Conservation (phyloP, 1,139 yeast genomes). For the Keqinozyma sinolaborantium region DNA sequence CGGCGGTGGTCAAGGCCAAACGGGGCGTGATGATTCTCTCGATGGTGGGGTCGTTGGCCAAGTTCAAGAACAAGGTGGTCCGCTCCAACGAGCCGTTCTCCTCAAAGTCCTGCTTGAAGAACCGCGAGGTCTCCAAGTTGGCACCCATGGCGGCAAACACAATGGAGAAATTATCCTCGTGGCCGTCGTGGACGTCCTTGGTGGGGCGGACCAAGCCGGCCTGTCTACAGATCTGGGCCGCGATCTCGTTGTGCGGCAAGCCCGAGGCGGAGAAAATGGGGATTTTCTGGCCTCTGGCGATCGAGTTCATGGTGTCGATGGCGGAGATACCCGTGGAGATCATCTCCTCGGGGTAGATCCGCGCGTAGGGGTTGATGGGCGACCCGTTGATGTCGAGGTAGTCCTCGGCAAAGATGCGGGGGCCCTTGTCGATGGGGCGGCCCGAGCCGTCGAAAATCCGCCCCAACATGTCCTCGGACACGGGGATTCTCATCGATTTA, state of each 20-base stretch:
- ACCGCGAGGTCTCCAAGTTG: conserved; percentile 46
- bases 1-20: conserved; percentile 98
- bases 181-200: conserved; percentile 99
- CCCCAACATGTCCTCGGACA: conserved; percentile 95
- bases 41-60: conserved; percentile 99
- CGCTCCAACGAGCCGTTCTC: conserved; percentile 98
- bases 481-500: conserved; percentile 86
- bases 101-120: conserved; percentile 95
- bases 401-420: conserved; percentile 97
- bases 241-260: conserved; percentile 98
- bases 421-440: conserved; percentile 97
- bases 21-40: conserved; percentile 99
- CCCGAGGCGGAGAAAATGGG: conserved; percentile 99
- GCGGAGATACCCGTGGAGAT: conserved; percentile 98
- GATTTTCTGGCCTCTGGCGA: conserved; percentile 99
- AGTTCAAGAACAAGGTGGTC: conserved; percentile 90
- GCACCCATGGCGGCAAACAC: conserved; percentile 90
- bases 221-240: conserved; percentile 99
- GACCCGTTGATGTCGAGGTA: conserved; percentile 97
- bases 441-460: conserved; percentile 99
- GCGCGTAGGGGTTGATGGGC: conserved; percentile 96
- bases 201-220: conserved; percentile 99
- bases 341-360: conserved; percentile 99
- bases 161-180: conserved; percentile 97
- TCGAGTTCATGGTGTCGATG: conserved; percentile 98